phyloP scores from a whole-genome alignment of 2,329 filamentous ascomycete genomes.

The Trichophyton equinum region DNA sequence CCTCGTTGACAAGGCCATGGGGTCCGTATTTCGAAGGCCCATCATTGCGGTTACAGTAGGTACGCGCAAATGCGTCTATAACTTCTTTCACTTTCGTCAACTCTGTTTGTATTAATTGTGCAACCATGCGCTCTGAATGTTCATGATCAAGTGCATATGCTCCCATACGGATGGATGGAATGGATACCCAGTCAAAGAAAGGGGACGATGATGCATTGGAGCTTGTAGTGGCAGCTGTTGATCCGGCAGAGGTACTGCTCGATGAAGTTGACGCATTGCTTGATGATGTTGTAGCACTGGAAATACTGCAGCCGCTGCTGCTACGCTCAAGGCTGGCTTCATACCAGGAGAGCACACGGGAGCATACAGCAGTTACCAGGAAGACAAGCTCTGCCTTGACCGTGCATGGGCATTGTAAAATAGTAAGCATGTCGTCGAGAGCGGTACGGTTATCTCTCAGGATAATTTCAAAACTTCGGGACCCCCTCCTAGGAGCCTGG shows the following conservation, averaged over 20 bases:
- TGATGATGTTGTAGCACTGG: background rate
- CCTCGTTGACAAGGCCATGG: background rate
- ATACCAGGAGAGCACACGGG: background rate
- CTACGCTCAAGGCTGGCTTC: background rate
- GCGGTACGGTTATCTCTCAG: background rate
- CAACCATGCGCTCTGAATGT: background rate
- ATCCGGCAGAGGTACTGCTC: background rate
- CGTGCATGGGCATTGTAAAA: background rate
- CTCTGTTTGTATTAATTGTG: background rate
- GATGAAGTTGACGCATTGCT: background rate
- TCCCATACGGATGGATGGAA: background rate
- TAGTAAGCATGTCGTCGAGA: background rate
- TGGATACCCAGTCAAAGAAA: slow-evolving; percentile 1
- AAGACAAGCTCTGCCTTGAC: background rate
- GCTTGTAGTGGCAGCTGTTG: background rate
- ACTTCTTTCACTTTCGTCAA: background rate
- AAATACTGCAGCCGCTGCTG: background rate
- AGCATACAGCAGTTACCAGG: background rate
- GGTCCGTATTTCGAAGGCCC: background rate
- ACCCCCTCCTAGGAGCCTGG: background rate
- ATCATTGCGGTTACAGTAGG: background rate
- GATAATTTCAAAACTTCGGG: background rate
- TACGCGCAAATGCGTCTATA: background rate
- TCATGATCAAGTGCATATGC: background rate
- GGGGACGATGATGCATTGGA: background rate